These are phyloP conservation scores for Udeniomyces megalosporus DNA, from an alignment of 768 basidiomycete genomes.

Conservation along the genomic window DNA sequence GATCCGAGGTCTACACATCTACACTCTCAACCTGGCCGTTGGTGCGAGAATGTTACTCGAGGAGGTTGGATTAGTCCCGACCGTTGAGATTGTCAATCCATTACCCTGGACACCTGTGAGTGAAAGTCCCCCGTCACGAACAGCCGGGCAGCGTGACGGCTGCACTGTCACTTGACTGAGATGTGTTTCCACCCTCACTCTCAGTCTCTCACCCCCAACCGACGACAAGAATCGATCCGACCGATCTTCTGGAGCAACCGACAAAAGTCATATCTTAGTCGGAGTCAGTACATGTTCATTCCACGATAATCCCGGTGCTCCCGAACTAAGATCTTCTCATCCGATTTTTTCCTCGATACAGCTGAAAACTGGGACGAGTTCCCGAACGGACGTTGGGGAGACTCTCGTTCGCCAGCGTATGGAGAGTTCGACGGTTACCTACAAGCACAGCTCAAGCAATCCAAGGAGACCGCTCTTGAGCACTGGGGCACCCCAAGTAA, in stretches of 20 bases:
- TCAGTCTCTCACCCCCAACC: conserved; percentile 78
- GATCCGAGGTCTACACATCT: conserved; percentile 81
- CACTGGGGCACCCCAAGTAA: conserved; percentile 25
- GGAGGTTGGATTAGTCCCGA: conserved; percentile 64
- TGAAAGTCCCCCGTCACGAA: conserved; percentile 4
- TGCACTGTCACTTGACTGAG: background rate
- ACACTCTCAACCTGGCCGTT: conserved; percentile 94
- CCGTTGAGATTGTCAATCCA: conserved; percentile 81
- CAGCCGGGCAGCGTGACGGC: background rate
- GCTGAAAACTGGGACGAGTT: conserved; percentile 98
- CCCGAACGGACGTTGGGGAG: conserved; percentile 96
- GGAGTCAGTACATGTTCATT: conserved; percentile 41
- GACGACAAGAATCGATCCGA: conserved; percentile 79
- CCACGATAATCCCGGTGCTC: too few relatives aligned
- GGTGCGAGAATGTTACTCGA: conserved; percentile 89
- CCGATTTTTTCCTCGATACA: background rate
- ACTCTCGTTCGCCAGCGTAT: conserved; percentile 91
- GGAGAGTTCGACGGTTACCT: conserved; percentile 74
- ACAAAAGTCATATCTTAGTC: conserved; percentile 80
- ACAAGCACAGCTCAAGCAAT: conserved; percentile 11
- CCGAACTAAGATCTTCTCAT: background rate
- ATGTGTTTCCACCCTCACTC: conserved; percentile 9
- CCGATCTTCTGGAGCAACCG: conserved; percentile 81
- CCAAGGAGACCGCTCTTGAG: conserved; percentile 23
- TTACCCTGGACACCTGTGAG: conserved; percentile 88